These are phyloP conservation scores for Lolium perenne DNA, from an alignment of 176 grass and related monocot genomes.

Conservation along the genomic window DNA sequence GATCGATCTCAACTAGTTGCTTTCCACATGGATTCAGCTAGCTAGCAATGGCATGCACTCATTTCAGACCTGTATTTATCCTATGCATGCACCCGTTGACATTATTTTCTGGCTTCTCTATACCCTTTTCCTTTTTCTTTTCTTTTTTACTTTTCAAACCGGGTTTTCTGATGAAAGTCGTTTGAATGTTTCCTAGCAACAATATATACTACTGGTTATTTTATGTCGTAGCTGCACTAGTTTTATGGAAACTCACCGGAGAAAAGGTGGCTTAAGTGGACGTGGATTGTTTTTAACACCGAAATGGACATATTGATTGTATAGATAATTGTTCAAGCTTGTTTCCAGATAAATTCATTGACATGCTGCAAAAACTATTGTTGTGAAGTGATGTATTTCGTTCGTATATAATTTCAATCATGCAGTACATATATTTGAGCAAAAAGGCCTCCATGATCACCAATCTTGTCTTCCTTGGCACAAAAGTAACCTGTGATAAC, in stretches of 20 bases:
- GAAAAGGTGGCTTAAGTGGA: not conserved
- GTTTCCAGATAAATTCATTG: not conserved
- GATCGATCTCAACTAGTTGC: not conserved
- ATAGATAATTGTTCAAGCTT: not conserved
- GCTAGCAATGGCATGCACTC: not conserved
- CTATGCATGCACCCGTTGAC: not conserved
- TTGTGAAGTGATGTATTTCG: not conserved
- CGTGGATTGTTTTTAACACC: not conserved
- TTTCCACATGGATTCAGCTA: not conserved
- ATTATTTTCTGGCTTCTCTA: not conserved
- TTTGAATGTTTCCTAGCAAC: not conserved
- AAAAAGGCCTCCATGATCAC: slow-evolving; percentile 40
- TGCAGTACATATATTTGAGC: slow-evolving; percentile 19
- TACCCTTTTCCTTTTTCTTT: not conserved
- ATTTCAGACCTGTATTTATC: not conserved
- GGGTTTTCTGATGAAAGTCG: not conserved
- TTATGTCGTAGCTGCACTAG: slow-evolving; percentile 15
- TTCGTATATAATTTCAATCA: not conserved
- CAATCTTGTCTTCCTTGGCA: slow-evolving; percentile 58
- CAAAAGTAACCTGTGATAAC: slow-evolving; percentile 44
- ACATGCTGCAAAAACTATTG: not conserved
- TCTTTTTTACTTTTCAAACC: too few relatives aligned
- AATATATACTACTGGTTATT: slow-evolving; percentile 21
- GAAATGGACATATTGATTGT: not conserved
- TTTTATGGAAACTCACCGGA: not conserved